Evolutionary conservation across 345 rosid genomes (phyloP).

Genomic region (Eucalyptus paniculata): DNA sequence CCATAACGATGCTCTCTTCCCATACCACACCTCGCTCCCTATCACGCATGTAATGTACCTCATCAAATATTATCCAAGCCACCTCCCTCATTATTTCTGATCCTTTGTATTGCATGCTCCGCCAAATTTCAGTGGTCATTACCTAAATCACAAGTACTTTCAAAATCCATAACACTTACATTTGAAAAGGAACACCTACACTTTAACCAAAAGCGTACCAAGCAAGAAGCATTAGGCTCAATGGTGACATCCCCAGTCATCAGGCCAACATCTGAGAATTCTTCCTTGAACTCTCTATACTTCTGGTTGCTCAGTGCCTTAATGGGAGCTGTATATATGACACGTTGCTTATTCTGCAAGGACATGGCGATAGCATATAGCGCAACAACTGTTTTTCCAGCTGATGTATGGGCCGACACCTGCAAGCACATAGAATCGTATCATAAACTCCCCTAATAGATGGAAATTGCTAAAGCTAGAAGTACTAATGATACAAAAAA

Average conservation of each 20-base stretch:
- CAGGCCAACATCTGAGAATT: constrained; percentile 95
- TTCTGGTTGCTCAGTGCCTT: constrained; percentile 97
- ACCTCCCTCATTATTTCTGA: constrained; percentile 90
- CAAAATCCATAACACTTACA: neutral
- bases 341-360: constrained; percentile 72
- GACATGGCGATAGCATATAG: constrained; percentile 96
- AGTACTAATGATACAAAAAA: neutral
- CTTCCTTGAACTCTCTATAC: constrained; percentile 92
- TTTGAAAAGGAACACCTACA: neutral
- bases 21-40: constrained; percentile 97
- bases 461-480: neutral
- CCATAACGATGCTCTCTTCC: constrained; percentile 99
- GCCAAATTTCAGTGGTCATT: constrained; percentile 99
- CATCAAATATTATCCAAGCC: constrained; percentile 97
- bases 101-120: constrained; percentile 96
- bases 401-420: constrained; percentile 99
- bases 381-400: constrained; percentile 97
- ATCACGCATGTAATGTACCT: constrained; percentile 99
- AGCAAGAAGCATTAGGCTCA: constrained; percentile 90
- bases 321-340: constrained; percentile 90
- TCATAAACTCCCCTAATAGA: neutral
- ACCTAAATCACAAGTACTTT: constrained; percentile 40
- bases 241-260: constrained; percentile 98
- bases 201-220: constrained; percentile 29
- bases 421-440: neutral